Evolutionary conservation across 2,329 filamentous ascomycete genomes (phyloP), one percentile per base, ranked within the genome.

Genomic region (Aspergillus oerlinghausenensis): DNA sequence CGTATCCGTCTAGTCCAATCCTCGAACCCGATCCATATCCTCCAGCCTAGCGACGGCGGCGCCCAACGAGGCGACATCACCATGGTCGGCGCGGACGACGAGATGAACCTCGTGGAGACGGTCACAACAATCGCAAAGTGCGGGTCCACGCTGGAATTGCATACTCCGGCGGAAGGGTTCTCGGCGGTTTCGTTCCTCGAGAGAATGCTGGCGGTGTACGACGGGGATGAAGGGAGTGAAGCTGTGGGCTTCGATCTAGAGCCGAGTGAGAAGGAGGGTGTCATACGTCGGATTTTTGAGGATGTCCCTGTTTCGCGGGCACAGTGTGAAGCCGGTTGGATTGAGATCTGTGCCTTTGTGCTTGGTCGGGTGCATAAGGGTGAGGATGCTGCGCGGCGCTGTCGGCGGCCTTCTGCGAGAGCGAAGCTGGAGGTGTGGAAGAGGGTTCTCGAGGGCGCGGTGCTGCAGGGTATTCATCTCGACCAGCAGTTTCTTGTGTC

Each of bases 1-100:
- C 78, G 80, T 57, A 72, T 87, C 52, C 83, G 84, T 63, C 84
- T 87, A 69, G 84, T 87, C 52, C 84, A 85, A 63, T 86, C 84
- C 17, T 87, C 84, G 26, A 88, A 88, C 63, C 84, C 82, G 38
- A 76, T 87, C 55, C 82, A 83, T 69, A 67, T 87, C 40, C 73
- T 83, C 25, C 73, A 73, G 51, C 77, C 79, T 4, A 76, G 76
- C 55, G 65, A 70, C 23, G 67, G 69, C 60, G 61, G 62, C 2
- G 69, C 64, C 26, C 63, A 61, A 8, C 57, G 61, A 10, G 66
- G 60, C 7, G 68, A 70, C 49, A 66, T 70, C 63, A 68, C 65
- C 42, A 60, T 67, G 50, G 62, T 70, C 19, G 64, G 51, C 25
- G 56, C 17, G n/a, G 48, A 47, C 2, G 63, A 62, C 14, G 58